A percentile compares a stretch with the other conserved stretches of the same genome.
These are phyloP conservation scores for Eimeria praecox DNA, from an alignment of 169 alveolate genomes.

Conservation along the genomic window DNA sequence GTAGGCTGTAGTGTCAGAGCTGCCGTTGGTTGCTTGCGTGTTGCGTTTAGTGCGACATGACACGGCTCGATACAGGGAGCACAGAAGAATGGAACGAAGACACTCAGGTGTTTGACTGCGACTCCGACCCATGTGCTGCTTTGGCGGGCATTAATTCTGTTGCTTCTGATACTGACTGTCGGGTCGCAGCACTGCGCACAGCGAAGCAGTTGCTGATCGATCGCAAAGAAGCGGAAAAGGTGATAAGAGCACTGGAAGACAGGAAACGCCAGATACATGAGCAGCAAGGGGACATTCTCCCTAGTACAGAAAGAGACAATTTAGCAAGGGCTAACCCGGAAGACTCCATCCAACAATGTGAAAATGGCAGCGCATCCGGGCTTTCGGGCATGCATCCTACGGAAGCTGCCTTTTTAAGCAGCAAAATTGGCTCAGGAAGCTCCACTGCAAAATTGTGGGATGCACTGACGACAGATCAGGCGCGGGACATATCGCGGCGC, in stretches of 20 bases:
- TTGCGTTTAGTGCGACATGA: constrained; percentile 79
- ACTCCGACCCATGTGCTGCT: constrained; percentile 17
- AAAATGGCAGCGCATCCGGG: neutral
- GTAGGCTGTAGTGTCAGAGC: neutral
- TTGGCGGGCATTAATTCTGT: neutral
- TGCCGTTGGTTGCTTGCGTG: constrained; percentile 74
- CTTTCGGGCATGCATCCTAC: neutral
- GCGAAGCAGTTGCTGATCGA: constrained; percentile 55
- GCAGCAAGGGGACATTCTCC: constrained; percentile 26
- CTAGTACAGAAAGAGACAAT: neutral
- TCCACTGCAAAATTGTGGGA: constrained; percentile 2
- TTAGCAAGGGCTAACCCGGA: neutral
- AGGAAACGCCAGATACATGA: constrained; percentile 48
- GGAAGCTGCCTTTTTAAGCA: neutral
- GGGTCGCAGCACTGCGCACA: constrained; percentile 60
- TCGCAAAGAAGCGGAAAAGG: constrained; percentile 68
- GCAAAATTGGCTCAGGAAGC: neutral
- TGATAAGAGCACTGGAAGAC: constrained; percentile 36
- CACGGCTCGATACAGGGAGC: constrained; percentile 60
- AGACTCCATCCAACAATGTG: neutral
- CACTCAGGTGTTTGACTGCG: constrained; percentile 63
- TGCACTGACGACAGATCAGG: constrained; percentile 57
- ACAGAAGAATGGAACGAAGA: constrained; percentile 31
- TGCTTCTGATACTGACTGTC: constrained; percentile 43
- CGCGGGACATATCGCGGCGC: constrained; percentile 56